phyloP scores from a whole-genome alignment of 2,329 filamentous ascomycete genomes.

The Calonectria naviculata region DNA sequence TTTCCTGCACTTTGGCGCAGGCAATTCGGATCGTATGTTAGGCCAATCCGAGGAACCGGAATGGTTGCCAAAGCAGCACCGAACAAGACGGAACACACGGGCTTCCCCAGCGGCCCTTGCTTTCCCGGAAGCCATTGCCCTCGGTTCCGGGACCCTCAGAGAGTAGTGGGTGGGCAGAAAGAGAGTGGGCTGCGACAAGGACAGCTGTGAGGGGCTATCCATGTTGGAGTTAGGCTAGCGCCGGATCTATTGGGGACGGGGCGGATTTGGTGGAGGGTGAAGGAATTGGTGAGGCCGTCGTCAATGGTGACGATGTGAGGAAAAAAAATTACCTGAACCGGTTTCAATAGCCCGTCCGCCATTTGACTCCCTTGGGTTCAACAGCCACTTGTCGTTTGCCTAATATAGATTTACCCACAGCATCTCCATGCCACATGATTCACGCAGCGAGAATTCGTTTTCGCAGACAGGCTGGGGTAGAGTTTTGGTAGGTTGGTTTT shows the following conservation, averaged over 20 bases:
- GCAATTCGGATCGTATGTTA: not conserved
- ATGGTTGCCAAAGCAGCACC: slow-evolving; percentile 10
- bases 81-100: not conserved
- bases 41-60: not conserved
- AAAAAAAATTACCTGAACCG: not conserved
- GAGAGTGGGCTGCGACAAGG: slow-evolving; percentile 21
- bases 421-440: slow-evolving; percentile 17
- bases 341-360: slow-evolving; percentile 6
- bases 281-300: slow-evolving; percentile 17
- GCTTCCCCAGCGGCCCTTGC: slow-evolving; percentile 10
- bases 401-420: slow-evolving; percentile 2
- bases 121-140: slow-evolving; percentile 10
- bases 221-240: slow-evolving; percentile 25
- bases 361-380: not conserved
- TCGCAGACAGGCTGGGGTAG: not conserved
- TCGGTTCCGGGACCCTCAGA: slow-evolving; percentile 5
- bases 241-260: slow-evolving; percentile 25
- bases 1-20: not conserved
- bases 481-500: slow-evolving; percentile 5
- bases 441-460: not conserved
- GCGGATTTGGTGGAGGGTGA: slow-evolving; percentile 4
- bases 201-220: slow-evolving; percentile 26
- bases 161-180: slow-evolving; percentile 24
- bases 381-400: not conserved
- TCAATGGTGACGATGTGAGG: slow-evolving; percentile 7